Evolutionary conservation across 1,139 yeast genomes (phyloP), one percentile per base, ranked within the genome.

Genomic region (Lodderomyces theae): DNA sequence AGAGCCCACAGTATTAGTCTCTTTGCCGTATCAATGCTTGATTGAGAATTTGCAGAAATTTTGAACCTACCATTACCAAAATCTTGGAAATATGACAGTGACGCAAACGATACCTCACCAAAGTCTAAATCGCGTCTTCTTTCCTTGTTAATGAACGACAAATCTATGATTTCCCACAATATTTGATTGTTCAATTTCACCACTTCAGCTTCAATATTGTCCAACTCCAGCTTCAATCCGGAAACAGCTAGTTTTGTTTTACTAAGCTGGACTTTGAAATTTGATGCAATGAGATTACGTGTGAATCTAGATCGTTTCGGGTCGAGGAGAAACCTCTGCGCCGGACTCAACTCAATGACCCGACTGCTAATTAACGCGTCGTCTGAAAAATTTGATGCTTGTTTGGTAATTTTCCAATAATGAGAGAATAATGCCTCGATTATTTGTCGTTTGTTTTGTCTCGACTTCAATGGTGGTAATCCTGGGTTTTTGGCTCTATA

Each of bases 271-370:
- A 21, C 32, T 12, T 34, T 38, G 3, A 42, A 33, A 12, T 42
- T 35, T n/a, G 25, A 26, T 19, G 35, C 22, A 23, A 39, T 32
- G n/a, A 37, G n/a, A 24, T 37, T 34, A 13, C 24, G 24, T 3
- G 41, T 16, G 9, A 41, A 12, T 9, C 13, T 16, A 1, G 48
- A 41, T 28, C 41, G 34, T 13, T 21, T 24, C 7, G 40, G 37
- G 4, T 37, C 39, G 4, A 79, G 51, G 18, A 80, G 57, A 46
- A 78, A 78, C 42, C 77, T 51, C 36, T 79, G 81, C 16, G 71
- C 30, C 10, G 39, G 41, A 22, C 24, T 38, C 13, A 45, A 29
- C n/a, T n/a, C 25, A 12, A 41, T n/a, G 15, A 25, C 25, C 17
- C 34, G 21, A 5, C 16, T 72, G 5, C 63, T 55, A 22, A 71